phyloP scores from a whole-genome alignment of 257 asterid species.

The Lantana camara region DNA sequence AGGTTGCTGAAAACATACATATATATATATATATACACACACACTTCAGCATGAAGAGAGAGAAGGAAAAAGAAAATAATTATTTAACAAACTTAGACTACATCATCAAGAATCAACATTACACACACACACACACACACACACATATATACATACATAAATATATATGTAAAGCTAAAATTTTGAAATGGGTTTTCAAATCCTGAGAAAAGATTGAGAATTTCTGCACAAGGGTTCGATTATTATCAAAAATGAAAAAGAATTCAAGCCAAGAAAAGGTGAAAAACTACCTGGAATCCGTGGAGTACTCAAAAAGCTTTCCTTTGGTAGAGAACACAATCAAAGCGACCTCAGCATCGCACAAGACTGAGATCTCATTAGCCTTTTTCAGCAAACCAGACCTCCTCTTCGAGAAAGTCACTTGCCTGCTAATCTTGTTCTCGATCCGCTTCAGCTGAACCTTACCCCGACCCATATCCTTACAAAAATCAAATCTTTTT shows the following conservation, averaged over 20 bases:
- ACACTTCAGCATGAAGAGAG: too few relatives aligned
- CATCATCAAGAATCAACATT: neutral
- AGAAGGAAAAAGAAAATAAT: too few relatives aligned
- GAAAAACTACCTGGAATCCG: conserved; percentile 54
- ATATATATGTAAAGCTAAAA: too few relatives aligned
- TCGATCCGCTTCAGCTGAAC: conserved; percentile 73
- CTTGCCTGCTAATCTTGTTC: conserved; percentile 74
- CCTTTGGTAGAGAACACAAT: conserved; percentile 69
- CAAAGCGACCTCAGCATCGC: conserved; percentile 74
- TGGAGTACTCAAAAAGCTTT: conserved; percentile 61
- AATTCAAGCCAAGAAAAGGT: neutral
- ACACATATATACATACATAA: too few relatives aligned
- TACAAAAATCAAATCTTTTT: neutral
- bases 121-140: neutral
- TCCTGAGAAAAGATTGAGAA: neutral
- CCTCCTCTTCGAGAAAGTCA: conserved; percentile 72
- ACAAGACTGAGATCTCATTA: conserved; percentile 72
- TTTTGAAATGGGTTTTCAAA: neutral
- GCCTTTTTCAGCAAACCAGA: conserved; percentile 71
- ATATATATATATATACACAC: too few relatives aligned
- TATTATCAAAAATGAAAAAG: too few relatives aligned
- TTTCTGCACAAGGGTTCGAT: too few relatives aligned
- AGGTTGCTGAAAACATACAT: too few relatives aligned
- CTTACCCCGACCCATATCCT: conserved; percentile 67
- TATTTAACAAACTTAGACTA: too few relatives aligned